Conservation (phyloP, 2,329 filamentous ascomycete genomes). For the Xylaria hypoxylon region DNA sequence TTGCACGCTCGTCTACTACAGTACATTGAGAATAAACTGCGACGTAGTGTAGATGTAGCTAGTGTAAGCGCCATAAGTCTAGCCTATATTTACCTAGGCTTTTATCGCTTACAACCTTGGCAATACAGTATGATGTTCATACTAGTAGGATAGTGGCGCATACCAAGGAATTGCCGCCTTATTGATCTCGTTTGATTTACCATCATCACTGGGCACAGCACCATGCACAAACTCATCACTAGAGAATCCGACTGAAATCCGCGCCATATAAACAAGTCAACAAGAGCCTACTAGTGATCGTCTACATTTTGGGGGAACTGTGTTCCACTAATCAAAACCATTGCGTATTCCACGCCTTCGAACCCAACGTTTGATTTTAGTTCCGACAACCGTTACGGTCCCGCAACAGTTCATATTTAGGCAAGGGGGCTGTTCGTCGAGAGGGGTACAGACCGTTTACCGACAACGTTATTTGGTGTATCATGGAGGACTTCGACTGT, state of each 20-base stretch:
- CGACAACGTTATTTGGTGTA: slow-evolving; percentile 1
- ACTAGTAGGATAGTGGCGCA: too few species aligned
- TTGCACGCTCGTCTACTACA: too few species aligned
- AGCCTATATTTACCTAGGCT: too few species aligned
- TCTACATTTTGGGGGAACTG: slow-evolving; percentile 7
- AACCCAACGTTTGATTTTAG: slow-evolving; percentile 9
- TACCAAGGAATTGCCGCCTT: too few species aligned
- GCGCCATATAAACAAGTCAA: slow-evolving; percentile 8
- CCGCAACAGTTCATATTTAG: background rate
- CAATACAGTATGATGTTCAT: too few species aligned
- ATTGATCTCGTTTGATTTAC: background rate
- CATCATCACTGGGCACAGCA: slow-evolving; percentile 7
- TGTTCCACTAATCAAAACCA: background rate
- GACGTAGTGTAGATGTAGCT: too few species aligned
- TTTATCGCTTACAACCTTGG: too few species aligned
- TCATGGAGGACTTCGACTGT: slow-evolving; percentile 60
- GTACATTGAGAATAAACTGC: too few species aligned
- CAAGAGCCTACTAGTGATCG: too few species aligned
- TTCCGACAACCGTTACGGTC: background rate
- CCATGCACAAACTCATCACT: background rate
- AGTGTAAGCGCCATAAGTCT: too few species aligned
- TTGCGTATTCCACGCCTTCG: slow-evolving; percentile 1
- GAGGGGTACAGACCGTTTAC: background rate
- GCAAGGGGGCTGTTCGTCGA: background rate
- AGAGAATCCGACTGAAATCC: background rate